Conservation (phyloP, 179 eudicot species). For the Patellifolia procumbens region DNA sequence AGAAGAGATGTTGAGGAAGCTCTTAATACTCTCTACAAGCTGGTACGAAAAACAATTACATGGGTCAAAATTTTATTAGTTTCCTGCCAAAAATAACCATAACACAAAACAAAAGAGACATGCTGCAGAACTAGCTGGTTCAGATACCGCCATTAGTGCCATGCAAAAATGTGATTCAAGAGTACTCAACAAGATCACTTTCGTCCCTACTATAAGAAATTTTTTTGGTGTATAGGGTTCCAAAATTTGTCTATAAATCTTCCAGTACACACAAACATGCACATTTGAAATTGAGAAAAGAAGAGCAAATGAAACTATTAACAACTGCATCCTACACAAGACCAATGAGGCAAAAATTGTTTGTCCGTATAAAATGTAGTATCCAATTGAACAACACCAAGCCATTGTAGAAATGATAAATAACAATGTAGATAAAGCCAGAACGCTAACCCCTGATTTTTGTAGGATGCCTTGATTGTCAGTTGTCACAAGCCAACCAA, state of each 20-base stretch:
- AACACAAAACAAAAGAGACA: background rate
- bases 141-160: background rate
- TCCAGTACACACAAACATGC: background rate
- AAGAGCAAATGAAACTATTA: too few species aligned
- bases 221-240: background rate
- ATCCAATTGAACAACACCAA: background rate
- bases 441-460: conserved; percentile 44
- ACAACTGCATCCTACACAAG: background rate
- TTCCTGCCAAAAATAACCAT: background rate
- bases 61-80: background rate
- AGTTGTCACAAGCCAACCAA: conserved; percentile 59
- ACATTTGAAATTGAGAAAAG: background rate
- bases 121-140: background rate
- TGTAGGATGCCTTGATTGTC: conserved; percentile 51
- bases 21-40: conserved; percentile 54
- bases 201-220: background rate
- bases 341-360: background rate
- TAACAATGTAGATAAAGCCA: conserved; percentile 8
- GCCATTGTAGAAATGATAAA: background rate
- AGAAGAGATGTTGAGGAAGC: conserved; percentile 40
- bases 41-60: conserved; percentile 22
- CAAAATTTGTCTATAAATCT: background rate
- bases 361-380: background rate
- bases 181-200: background rate
- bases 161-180: background rate